Evolutionary conservation across 2,329 filamentous ascomycete species (phyloP), one percentile per base, ranked within the genome.

Genomic region (Fusarium humuli): DNA sequence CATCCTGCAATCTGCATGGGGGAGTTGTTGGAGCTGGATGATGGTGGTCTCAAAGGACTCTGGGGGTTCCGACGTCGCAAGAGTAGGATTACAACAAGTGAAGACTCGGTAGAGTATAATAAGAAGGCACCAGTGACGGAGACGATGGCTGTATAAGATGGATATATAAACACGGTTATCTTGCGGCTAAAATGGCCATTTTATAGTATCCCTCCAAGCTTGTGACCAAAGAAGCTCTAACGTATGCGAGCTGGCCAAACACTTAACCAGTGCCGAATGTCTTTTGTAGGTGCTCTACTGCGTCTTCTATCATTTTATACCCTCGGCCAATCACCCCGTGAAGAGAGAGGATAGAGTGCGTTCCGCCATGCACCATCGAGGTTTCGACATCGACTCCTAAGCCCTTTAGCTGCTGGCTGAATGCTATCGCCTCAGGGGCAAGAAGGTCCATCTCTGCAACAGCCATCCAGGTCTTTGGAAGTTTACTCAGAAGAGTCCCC

Each of bases 361-460:
- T 75, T 7, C 69, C 73, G 10, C 73, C 73, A 42, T 75, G 27
- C 7, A 75, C 63, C 16, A 73, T 14, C 3, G 71, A 37, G 1
- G 59, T 65, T 40, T 73, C 69, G 7, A 61, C 62, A 34, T 74
- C 61, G 47, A 75, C 59, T 10, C 69, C 73, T 6, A 75, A 34
- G 1, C 23, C 25, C n/a, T 34, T 71, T 25, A 81, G 50, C 34
- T 74, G 72, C 14, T 76, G 70, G 1, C 76, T 75, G 52, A 78
- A 79, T 12, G 57, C 48, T 13, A 77, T 37, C 1, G 75, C 78
- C 61, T 81, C 79, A 0, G 76, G 73, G 12, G 78, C 76, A 6
- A 81, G 69, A 12, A 81, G 57, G 47, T 81, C 79, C 46, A 75
- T 72, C 45, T 80, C 79, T 4, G 78, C 68, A 14, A 77, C 68